Base-by-base conservation (phyloP, 495 filamentous ascomycete genomes). In the Thermochaetoides thermophila region DNA sequence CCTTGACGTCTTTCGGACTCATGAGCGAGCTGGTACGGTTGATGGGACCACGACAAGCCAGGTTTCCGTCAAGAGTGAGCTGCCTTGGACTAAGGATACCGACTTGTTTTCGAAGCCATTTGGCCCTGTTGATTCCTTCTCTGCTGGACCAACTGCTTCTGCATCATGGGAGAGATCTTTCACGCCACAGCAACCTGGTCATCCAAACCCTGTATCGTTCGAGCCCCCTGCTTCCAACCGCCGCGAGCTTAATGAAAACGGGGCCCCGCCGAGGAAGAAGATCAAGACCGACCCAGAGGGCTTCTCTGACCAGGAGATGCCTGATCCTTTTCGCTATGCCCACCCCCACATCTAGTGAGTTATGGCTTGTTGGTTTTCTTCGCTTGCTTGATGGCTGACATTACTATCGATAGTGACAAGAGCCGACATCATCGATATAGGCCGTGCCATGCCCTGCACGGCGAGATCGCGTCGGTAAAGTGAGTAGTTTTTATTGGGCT, bases 381-480 rank as follows among this genome's bases (percentile, higher is more conserved):
- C 17, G 3, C 3, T 19, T 7, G 18, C 10, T 3, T 12, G 16
- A 22, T 35, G 37, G 37, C 48, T 46, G 39, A 50, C 36, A 18
- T 32, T 32, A 7, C 22, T 31, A 34, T 27, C 17, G 27, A 39
- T 22, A 52, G 49, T 29, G 43, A 52, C 27, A 48, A 36, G 13
- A 41, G 43, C 22, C 47, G 43, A 15, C 42, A 38, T 16, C 48
- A 55, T 9, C 53, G 45, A 22, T 57, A 48, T 32, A 44, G 44
- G 7, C 46, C 53, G 0, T 57, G 53, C 34, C 53, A 57, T 26
- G 47, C 53, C 6, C 14, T 37, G n/a, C 53, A 55, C 32, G 42
- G 46, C 33, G 48, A 57, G 13, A 55, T 57, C 29, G 54, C 53
- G 7, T 54, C 51, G 23, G 39, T 57, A 15, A 51, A 52, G 52